A percentile compares a stretch with the other conserved stretches of the same genome.
Evolutionary conservation across 2,329 filamentous ascomycete species (phyloP).

Genomic region (Rhynchosporium graminicola): DNA sequence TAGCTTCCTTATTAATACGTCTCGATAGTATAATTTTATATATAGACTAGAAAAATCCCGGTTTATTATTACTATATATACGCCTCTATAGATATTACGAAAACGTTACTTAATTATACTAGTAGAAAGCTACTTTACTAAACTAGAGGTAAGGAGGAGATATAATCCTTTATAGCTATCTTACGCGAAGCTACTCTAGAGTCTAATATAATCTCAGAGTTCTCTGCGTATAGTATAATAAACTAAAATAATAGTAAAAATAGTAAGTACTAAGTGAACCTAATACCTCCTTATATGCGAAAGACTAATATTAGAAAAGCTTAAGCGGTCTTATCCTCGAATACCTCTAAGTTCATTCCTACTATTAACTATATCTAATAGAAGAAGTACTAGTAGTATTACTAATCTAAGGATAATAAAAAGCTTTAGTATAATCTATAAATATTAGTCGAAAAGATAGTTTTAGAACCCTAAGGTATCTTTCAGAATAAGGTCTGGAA

Average conservation of each 20-base stretch:
- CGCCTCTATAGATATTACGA: constrained; percentile 91
- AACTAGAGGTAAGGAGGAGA: constrained; percentile 85
- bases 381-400: constrained; percentile 51
- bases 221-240: constrained; percentile 62
- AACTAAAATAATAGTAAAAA: constrained; percentile 75
- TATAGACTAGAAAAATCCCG: constrained; percentile 77
- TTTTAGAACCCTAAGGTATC: constrained; percentile 57
- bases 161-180: constrained; percentile 47
- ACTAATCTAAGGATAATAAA: constrained; percentile 77
- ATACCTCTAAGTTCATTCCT: constrained; percentile 5
- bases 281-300: constrained; percentile 68
- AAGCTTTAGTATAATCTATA: constrained; percentile 80
- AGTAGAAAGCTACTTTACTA: constrained; percentile 79
- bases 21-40: constrained; percentile 76
- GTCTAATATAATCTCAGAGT: constrained; percentile 79
- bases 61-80: constrained; percentile 92
- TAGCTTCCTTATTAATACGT: constrained; percentile 67
- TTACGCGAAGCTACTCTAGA: constrained; percentile 42
- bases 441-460: constrained; percentile 91
- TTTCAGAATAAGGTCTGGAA: constrained; percentile 17
- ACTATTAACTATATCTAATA: background rate
- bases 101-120: constrained; percentile 79
- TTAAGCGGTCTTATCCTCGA: constrained; percentile 4
- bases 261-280: constrained; percentile 77
- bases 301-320: constrained; percentile 60